A percentile compares a stretch with the other conserved stretches of the same genome.
phyloP scores from a whole-genome alignment of 345 rosid species.

The Salix viminalis region DNA sequence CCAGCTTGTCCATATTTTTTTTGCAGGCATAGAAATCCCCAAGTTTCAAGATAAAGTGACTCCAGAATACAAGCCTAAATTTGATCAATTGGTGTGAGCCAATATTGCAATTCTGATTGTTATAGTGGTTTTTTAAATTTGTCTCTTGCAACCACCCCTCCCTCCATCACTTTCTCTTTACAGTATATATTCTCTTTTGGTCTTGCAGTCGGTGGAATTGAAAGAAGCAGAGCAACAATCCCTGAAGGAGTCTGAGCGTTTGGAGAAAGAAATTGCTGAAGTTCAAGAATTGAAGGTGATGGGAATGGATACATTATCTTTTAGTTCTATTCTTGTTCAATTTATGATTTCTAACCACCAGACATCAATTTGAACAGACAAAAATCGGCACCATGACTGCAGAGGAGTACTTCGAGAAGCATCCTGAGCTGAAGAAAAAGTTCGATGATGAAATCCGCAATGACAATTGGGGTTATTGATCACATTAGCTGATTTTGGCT shows the following conservation, averaged over 20 bases:
- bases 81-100: slow-evolving; percentile 75
- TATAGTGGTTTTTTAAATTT: neutral
- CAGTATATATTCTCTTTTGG: neutral
- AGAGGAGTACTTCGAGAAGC: slow-evolving; percentile 90
- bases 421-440: slow-evolving; percentile 92
- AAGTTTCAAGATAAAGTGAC: slow-evolving; percentile 84
- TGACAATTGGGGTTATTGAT: slow-evolving; percentile 79
- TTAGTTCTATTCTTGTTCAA: neutral
- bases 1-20: neutral
- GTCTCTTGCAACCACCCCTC: neutral
- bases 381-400: slow-evolving; percentile 98
- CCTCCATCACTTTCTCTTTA: neutral
- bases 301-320: neutral
- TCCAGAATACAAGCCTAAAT: slow-evolving; percentile 89
- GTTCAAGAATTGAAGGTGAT: slow-evolving; percentile 86
- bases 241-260: slow-evolving; percentile 66
- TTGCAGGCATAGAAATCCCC: slow-evolving; percentile 73
- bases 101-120: slow-evolving; percentile 3
- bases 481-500: neutral
- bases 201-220: slow-evolving; percentile 67
- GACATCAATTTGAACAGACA: slow-evolving; percentile 39
- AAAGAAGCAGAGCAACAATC: slow-evolving; percentile 88
- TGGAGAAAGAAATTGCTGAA: slow-evolving; percentile 84
- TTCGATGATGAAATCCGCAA: slow-evolving; percentile 96
- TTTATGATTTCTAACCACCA: neutral